Conservation (phyloP, 768 basidiomycete species). For the Hirschioporus abietinus region DNA sequence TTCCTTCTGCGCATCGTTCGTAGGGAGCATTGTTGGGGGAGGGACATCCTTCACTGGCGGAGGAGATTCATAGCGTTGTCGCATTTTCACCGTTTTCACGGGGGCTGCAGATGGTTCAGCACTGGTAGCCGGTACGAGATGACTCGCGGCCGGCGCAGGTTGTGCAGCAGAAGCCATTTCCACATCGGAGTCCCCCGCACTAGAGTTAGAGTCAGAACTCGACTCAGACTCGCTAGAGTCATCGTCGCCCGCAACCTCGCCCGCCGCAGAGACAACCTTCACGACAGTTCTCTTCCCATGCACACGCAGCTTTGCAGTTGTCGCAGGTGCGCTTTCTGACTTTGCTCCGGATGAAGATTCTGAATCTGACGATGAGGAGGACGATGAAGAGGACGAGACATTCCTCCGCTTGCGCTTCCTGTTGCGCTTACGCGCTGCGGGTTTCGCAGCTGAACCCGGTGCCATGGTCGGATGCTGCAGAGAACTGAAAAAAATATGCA, state of each 20-base stretch:
- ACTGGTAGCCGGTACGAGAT: neutral
- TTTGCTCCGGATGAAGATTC: neutral
- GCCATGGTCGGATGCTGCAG: neutral
- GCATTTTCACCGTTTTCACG: neutral
- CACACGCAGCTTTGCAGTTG: neutral
- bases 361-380: neutral
- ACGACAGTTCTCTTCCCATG: neutral
- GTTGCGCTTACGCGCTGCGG: neutral
- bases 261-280: neutral
- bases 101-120: neutral
- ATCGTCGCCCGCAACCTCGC: neutral
- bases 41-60: slow-evolving; percentile 17
- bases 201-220: neutral
- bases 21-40: slow-evolving; percentile 19
- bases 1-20: slow-evolving; percentile 37
- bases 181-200: too few relatives aligned
- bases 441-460: neutral
- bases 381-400: neutral
- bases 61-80: neutral
- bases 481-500: neutral
- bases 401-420: slow-evolving; percentile 3
- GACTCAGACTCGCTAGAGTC: neutral
- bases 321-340: neutral
- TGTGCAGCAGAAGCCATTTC: neutral
- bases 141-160: neutral